Evolutionary conservation across 2,329 filamentous ascomycete genomes (phyloP).

Genomic region (Fusarium heterosporum): DNA sequence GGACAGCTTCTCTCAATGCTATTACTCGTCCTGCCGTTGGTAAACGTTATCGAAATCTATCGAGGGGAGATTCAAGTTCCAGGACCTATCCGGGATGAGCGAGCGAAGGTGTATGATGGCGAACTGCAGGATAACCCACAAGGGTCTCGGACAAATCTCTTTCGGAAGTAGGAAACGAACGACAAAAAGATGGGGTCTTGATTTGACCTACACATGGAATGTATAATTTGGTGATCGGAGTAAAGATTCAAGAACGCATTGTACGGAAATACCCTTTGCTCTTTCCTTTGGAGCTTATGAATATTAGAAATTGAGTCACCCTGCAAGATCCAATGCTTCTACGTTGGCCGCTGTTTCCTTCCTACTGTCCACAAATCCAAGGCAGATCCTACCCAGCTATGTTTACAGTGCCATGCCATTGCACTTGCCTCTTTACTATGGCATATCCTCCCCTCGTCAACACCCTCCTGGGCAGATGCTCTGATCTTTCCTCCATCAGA

Average conservation of each 20-base stretch:
- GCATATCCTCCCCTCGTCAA: neutral
- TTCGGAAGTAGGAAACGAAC: slow-evolving; percentile 46
- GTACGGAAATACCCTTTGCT: slow-evolving; percentile 28
- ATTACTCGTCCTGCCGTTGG: slow-evolving; percentile 40
- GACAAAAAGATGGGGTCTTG: neutral
- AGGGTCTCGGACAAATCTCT: slow-evolving; percentile 54
- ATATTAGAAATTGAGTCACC: slow-evolving; percentile 5
- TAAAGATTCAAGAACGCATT: neutral
- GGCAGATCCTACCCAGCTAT: neutral
- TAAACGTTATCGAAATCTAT: slow-evolving; percentile 36
- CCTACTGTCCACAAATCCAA: neutral
- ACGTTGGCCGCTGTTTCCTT: slow-evolving; percentile 7
- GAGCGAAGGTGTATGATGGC: slow-evolving; percentile 54
- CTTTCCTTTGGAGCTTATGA: slow-evolving; percentile 3
- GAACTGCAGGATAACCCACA: slow-evolving; percentile 53
- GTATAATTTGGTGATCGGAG: neutral
- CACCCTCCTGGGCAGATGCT: neutral
- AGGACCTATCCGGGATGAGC: slow-evolving; percentile 56
- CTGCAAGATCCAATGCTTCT: neutral
- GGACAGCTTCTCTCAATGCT: slow-evolving; percentile 43
- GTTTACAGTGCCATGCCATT: neutral
- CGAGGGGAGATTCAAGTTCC: slow-evolving; percentile 50
- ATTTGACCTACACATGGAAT: neutral
- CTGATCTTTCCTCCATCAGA: neutral
- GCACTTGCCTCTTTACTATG: neutral